Conservation (phyloP, 208 protist species). For the Wallacemonas sp. region DNA sequence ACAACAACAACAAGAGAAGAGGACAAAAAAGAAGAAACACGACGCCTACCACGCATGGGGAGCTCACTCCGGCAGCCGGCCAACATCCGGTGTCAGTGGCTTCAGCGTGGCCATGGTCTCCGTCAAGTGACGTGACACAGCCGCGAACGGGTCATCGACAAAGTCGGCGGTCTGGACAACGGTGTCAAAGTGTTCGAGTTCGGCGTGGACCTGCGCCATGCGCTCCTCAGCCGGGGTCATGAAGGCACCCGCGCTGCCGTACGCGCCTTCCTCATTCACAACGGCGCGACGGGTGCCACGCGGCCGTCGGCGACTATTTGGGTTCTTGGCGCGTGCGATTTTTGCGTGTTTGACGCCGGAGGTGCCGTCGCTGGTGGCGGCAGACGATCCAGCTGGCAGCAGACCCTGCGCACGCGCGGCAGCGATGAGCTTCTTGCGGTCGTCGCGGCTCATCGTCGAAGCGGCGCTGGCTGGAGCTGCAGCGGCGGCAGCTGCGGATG, state of each 20-base stretch:
- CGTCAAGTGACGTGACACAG: conserved; percentile 59
- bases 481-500: background rate
- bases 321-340: background rate
- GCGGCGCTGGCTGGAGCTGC: background rate
- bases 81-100: conserved; percentile 76
- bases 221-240: conserved; percentile 39
- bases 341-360: background rate
- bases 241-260: background rate
- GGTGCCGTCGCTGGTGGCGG: background rate
- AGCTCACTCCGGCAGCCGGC: conserved; percentile 24
- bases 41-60: background rate
- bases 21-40: background rate
- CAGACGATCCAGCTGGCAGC: background rate
- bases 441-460: background rate
- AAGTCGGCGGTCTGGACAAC: conserved; percentile 50
- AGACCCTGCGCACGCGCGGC: conserved; percentile 23
- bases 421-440: conserved; percentile 10
- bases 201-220: conserved; percentile 49
- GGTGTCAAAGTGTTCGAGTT: conserved; percentile 63
- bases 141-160: conserved; percentile 53
- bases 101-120: conserved; percentile 63
- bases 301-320: background rate
- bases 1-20: background rate
- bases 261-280: background rate
- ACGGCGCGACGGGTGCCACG: conserved; percentile 5